Evolutionary conservation across 495 filamentous ascomycete genomes (phyloP), one percentile per base, ranked within the genome.

Genomic region (Penicillium ochrochloron): DNA sequence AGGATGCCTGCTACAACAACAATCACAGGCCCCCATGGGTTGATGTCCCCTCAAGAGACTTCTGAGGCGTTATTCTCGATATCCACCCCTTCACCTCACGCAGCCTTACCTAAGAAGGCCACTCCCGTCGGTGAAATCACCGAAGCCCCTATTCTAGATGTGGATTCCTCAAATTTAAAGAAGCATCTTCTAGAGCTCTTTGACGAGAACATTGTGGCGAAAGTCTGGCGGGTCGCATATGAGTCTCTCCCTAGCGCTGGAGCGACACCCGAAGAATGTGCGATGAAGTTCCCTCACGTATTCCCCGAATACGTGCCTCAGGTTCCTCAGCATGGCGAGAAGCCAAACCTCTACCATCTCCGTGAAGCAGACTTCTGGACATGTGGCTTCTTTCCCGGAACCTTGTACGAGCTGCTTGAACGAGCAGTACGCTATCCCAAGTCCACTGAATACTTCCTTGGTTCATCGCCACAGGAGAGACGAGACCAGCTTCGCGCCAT

Each of bases 361-460:
- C 41, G 41, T 44, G 74, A 78, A 21, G 65, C 68, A 0, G 68
- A 75, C 0, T 81, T 81, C 57, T 81, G 79, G 79, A 81, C 79
- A 2, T 81, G 73, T 48, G 77, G 79, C 5, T 81, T 81, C 62
- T 81, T 81, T 34, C 79, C 79, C 5, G 77, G 75, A 2, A 54
- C 10, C 27, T 3, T 67, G 2, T 64, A 60, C 33, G 41, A 31
- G 17, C 17, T 64, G 2, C 51, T 60, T 14, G 61, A 64, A 35
- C 23, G 63, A 37, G 23, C 55, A 60, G 15, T 61, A 66, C n/a
- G 34, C 17, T 15, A 19, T 23, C 19, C 34, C 31, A 14, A 57
- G 17, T 39, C 19, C n/a, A 9, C 33, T 57, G n/a, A n/a, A 14
- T 12, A 23, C 5, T 10, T 21, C 2, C 33, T 57, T 23, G 15